A percentile compares a stretch with the other conserved stretches of the same genome.
Conservation (phyloP, 345 rosid species). For the Citrus reticulata region DNA sequence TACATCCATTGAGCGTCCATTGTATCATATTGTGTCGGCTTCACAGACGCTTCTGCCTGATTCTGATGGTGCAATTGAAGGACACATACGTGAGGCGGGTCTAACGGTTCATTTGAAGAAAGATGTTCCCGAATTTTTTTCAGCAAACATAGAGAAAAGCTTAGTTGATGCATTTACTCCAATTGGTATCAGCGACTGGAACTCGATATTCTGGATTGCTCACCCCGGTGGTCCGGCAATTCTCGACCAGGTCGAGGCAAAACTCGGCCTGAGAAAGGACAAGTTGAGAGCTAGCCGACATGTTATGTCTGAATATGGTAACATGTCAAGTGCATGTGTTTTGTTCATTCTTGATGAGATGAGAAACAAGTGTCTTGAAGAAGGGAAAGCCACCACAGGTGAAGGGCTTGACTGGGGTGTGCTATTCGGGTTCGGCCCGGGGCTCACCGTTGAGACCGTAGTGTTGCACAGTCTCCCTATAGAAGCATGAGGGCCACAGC, state of each 20-base stretch:
- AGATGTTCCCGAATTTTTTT: no score
- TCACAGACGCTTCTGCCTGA: no score
- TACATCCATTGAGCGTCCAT: no score
- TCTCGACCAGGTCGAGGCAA: background rate
- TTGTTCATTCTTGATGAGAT: constrained; percentile 65
- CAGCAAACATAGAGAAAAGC: no score
- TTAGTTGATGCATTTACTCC: no score
- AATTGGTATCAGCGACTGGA: background rate
- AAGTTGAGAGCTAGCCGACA: background rate
- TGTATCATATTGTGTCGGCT: no score
- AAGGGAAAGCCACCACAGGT: constrained; percentile 55
- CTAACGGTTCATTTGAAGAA: no score
- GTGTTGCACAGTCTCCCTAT: constrained; percentile 53
- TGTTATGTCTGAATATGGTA: background rate
- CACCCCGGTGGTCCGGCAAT: background rate
- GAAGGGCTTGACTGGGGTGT: constrained; percentile 85
- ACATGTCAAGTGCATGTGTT: constrained; percentile 23
- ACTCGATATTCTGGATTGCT: background rate
- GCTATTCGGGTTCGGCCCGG: constrained; percentile 73
- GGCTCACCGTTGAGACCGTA: constrained; percentile 68
- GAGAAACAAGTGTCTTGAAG: constrained; percentile 53
- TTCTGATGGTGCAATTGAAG: no score
- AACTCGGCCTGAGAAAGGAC: background rate
- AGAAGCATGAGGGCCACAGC: no score
- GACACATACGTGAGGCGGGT: no score